phyloP scores from a whole-genome alignment of 1,139 yeast species.

The Hemisphaericaspora subhashii region DNA sequence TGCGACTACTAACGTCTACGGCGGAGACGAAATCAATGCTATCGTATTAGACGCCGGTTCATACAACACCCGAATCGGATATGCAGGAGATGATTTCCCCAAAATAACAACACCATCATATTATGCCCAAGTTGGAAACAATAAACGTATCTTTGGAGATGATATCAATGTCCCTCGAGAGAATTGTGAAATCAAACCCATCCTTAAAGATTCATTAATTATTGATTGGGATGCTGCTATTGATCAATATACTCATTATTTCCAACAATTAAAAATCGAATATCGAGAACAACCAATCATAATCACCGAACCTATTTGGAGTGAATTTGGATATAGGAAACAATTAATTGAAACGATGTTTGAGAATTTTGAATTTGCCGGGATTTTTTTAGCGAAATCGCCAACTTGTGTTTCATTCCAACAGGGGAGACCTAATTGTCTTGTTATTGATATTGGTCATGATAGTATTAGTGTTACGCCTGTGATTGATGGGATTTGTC shows the following conservation, averaged over 20 bases:
- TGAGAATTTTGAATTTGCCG: slow-evolving; percentile 78
- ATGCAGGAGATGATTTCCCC: slow-evolving; percentile 93
- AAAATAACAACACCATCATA: slow-evolving; percentile 70
- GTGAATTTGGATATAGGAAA: slow-evolving; percentile 64
- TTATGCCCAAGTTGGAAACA: slow-evolving; percentile 27
- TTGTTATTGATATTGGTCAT: slow-evolving; percentile 92
- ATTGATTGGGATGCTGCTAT: slow-evolving; percentile 76
- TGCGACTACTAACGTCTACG: slow-evolving; percentile 33
- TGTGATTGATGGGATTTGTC: slow-evolving; percentile 87
- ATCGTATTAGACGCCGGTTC: slow-evolving; percentile 92
- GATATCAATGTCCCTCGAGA: slow-evolving; percentile 55
- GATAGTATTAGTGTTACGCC: slow-evolving; percentile 85
- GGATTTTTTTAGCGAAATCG: slow-evolving; percentile 78
- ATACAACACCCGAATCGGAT: slow-evolving; percentile 78
- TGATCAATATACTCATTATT: slow-evolving; percentile 61
- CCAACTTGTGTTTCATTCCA: slow-evolving; percentile 94
- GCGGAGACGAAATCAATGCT: slow-evolving; percentile 84
- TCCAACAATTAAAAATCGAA: slow-evolving; percentile 47
- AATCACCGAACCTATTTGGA: slow-evolving; percentile 87
- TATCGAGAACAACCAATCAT: slow-evolving; percentile 72
- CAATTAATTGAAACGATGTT: slow-evolving; percentile 74
- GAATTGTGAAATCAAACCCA: slow-evolving; percentile 53
- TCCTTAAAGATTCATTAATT: slow-evolving; percentile 60
- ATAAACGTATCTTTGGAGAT: slow-evolving; percentile 49
- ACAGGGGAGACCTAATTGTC: slow-evolving; percentile 88